A percentile compares a stretch with the other conserved stretches of the same genome.
Conservation (phyloP, 106 monocot species). For the Triglochin maritima region DNA sequence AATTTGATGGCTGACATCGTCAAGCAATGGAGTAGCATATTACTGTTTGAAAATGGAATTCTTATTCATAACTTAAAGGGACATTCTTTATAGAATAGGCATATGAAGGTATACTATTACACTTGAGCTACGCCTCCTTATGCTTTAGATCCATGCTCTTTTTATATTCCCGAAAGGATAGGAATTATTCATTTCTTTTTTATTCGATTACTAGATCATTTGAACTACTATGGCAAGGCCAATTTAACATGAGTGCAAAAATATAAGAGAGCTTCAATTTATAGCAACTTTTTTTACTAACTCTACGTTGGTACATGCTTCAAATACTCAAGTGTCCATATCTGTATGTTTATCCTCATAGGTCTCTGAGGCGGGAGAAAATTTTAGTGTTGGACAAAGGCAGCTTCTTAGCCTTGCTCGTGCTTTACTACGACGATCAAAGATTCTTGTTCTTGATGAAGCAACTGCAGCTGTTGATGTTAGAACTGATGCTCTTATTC, state of each 20-base stretch:
- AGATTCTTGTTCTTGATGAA: constrained; percentile 99
- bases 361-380: constrained; percentile 94
- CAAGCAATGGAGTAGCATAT: too few species aligned
- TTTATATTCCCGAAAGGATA: too few species aligned
- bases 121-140: too few species aligned
- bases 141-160: too few species aligned
- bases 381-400: constrained; percentile 96
- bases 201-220: not conserved
- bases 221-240: too few species aligned
- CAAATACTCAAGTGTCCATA: not conserved
- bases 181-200: too few species aligned
- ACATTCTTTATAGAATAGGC: too few species aligned
- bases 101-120: too few species aligned
- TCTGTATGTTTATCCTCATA: not conserved
- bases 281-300: not conserved
- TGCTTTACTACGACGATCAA: constrained; percentile 74
- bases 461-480: constrained; percentile 99
- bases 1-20: too few species aligned
- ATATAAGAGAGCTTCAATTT: not conserved
- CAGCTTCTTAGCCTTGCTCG: constrained; percentile 92
- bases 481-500: constrained; percentile 93
- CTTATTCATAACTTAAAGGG: too few species aligned
- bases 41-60: too few species aligned
- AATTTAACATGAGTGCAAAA: too few species aligned
- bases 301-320: not conserved